Evolutionary conservation across 768 basidiomycete genomes (phyloP), one percentile per base, ranked within the genome.

Genomic region (Asterophora parasitica): DNA sequence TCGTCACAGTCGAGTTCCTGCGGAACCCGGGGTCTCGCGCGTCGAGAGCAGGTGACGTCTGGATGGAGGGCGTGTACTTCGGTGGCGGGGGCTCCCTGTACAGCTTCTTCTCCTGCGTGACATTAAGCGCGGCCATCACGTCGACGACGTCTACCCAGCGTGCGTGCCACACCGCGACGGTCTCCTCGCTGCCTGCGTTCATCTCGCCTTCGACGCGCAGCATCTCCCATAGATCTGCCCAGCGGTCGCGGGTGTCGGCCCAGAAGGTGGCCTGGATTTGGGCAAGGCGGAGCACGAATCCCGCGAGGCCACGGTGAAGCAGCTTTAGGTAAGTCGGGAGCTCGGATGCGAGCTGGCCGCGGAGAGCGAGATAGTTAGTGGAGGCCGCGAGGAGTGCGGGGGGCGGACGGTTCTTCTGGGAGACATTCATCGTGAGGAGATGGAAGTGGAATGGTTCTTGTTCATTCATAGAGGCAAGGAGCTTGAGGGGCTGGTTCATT

Each of bases 191-290:
- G 6, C 81, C 83, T 0, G 76, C 81, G 51, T 83, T 83, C 68
- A 76, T 63, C 67, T 85, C 83, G 1, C 82, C 83, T 15, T 86
- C 85, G 4, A 85, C 80, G 8, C 76, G 69, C n/a, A 87, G 65
- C 60, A 84, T 86, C 50, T 90, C 85, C 89, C 89, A 92, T n/a
- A 92, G 65, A n/a, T 81, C 82, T 1, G 72, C 75, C 89, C 89
- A 92, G 23, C 76, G 69, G 42, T 79, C 78, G 35, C 76, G 71
- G 5, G 86, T 75, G 32, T 77, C 77, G 12, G 62, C 50, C 69
- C 79, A 91, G 58, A 85, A 86, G 17, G 65, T 62, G 1, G 70
- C 70, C 59, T 91, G 88, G 48, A 79, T 73, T 4, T 66, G 63
- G 0, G 76, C 77, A 20, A 90, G 67, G 19, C 77, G 70, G 3